Evolutionary conservation across 1,284 basidiomycete genomes (phyloP), one percentile per base, ranked within the genome.

Genomic region (Takashimella tepidaria): DNA sequence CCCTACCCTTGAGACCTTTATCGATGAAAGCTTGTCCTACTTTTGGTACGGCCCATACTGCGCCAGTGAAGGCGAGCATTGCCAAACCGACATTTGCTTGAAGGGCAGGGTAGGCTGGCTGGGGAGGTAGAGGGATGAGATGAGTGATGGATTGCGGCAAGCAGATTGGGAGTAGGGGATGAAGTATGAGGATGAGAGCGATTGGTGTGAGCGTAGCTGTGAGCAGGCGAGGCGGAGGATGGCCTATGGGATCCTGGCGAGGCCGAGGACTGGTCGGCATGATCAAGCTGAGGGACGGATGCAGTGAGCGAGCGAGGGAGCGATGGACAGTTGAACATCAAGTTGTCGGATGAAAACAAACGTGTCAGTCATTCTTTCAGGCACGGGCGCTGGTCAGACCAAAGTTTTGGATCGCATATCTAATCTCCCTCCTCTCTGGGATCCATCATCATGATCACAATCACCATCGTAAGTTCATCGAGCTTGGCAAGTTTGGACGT

Each of bases 1-100:
- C 91, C 58, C 80, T 80, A 11, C 91, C 91, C 66, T 84, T 86
- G 54, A 93, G 76, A 46, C 86, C 84, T 8, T 87, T 88, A 45
- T 81, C 82, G 22, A 89, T 77, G 67, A 93, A 91, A 0, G 82
- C 81, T 0, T 82, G 82, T 0, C 85, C 86, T 5, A 92, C 79
- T 1, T 81, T 80, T 13, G 90, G 89, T 6, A 93, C 80, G 8
- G 89, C 79, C 65, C 85, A 83, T 10, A 89, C 66, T 0, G 86
- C 83, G 0, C 83, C 82, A 2, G 92, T 68, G 51, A 92, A 83
- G 0, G 89, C 88, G 54, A 90, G 79, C 40, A 92, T 76, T 0
- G 88, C 85, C 72, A 92, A 85, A 0, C 91, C 91, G 41, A 90
- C 60, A 4, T 84, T 89, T 0, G 83, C 84, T 51, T 76, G 73